phyloP scores from a whole-genome alignment of 1,284 basidiomycete genomes.

The Sparassis latifolia region DNA sequence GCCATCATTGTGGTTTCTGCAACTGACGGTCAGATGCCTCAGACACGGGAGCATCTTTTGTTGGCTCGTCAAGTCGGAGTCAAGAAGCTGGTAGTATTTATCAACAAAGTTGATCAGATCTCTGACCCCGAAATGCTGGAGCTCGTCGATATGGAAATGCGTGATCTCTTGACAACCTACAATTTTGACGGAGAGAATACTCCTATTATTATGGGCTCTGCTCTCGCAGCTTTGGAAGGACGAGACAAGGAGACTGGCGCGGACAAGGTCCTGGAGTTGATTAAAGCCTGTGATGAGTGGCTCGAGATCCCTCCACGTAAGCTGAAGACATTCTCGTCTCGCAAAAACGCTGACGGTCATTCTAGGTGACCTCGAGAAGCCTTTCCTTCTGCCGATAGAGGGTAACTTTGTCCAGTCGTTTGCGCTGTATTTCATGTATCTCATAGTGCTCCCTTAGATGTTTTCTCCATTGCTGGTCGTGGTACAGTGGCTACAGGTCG shows the following conservation, averaged over 20 bases:
- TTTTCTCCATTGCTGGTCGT: constrained; percentile 97
- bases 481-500: constrained; percentile 97
- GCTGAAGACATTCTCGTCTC: constrained; percentile 23
- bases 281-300: constrained; percentile 91
- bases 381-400: constrained; percentile 96
- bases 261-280: constrained; percentile 79
- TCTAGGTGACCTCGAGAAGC: constrained; percentile 91
- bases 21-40: constrained; percentile 99
- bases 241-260: constrained; percentile 76
- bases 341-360: constrained; percentile 3
- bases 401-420: constrained; percentile 29
- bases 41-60: constrained; percentile 97
- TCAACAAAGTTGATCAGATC: constrained; percentile 99
- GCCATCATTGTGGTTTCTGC: constrained; percentile 98
- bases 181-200: constrained; percentile 97
- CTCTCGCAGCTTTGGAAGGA: constrained; percentile 91
- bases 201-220: constrained; percentile 95
- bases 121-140: constrained; percentile 98
- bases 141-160: constrained; percentile 99
- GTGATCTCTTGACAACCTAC: constrained; percentile 89
- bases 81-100: constrained; percentile 97
- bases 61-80: constrained; percentile 98
- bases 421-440: not conserved
- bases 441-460: constrained; percentile 44
- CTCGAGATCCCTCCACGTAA: constrained; percentile 88